Evolutionary conservation across 1,284 basidiomycete genomes (phyloP).

Genomic region (Puccinia coronata): DNA sequence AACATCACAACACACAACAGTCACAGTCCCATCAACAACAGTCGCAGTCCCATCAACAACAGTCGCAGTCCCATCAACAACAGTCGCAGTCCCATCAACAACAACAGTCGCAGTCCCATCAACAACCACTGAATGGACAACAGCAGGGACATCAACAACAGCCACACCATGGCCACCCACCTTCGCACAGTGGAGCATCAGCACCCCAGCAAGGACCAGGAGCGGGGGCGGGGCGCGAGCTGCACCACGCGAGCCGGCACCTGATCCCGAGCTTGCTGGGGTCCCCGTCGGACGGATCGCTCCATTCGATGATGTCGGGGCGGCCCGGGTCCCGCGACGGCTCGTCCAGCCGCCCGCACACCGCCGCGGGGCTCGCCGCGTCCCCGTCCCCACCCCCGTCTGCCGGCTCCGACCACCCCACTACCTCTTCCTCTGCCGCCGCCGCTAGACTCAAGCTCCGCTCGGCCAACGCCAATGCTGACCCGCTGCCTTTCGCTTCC

Average conservation of each 20-base stretch:
- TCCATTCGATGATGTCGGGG: not conserved
- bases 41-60: not conserved
- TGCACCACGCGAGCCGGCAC: not conserved
- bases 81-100: not conserved
- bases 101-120: not conserved
- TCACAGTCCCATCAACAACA: not conserved
- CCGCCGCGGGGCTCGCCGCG: no score
- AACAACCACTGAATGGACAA: not conserved
- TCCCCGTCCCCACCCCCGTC: no score
- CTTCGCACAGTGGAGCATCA: no score
- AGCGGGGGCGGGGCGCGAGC: not conserved
- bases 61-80: not conserved
- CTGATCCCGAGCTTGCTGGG: not conserved
- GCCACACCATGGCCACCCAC: not conserved
- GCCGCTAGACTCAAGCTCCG: no score
- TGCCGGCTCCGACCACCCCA: no score
- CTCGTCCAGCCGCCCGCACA: not conserved
- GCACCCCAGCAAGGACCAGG: no score
- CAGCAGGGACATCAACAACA: not conserved
- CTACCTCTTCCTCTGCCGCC: no score
- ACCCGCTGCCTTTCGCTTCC: no score
- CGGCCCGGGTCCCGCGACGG: not conserved
- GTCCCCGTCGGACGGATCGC: not conserved
- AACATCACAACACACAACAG: no score
- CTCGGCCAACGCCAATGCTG: no score